Conservation (phyloP, 2,329 filamentous ascomycete genomes). For the Lasiodiplodia citricola region DNA sequence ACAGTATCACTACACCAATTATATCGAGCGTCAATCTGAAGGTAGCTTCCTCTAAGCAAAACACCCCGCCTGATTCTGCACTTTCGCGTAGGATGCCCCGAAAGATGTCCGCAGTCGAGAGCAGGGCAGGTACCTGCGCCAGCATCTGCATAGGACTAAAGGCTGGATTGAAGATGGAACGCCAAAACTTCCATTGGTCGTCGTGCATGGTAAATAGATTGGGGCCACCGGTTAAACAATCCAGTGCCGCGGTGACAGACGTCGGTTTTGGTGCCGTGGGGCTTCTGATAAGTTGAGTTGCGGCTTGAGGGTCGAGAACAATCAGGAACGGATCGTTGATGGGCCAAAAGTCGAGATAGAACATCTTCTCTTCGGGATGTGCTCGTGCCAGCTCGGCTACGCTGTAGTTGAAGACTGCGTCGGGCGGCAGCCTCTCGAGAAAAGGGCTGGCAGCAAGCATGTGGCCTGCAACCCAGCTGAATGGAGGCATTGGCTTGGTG, state of each 20-base stretch:
- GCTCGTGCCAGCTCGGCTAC: background rate
- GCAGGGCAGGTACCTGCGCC: constrained; percentile 30
- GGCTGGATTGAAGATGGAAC: constrained; percentile 32
- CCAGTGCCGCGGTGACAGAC: background rate
- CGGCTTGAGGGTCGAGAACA: constrained; percentile 2
- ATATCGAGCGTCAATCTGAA: constrained; percentile 23
- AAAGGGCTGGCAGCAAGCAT: constrained; percentile 1
- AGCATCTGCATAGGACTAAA: constrained; percentile 33
- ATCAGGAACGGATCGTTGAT: constrained; percentile 7
- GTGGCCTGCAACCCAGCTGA: constrained; percentile 4
- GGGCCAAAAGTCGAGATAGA: constrained; percentile 20
- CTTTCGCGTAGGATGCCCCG: constrained; percentile 16
- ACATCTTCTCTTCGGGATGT: constrained; percentile 1
- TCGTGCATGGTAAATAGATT: constrained; percentile 28
- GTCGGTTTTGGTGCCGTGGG: background rate
- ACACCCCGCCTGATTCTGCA: constrained; percentile 3
- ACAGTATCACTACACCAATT: constrained; percentile 22
- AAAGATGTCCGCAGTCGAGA: constrained; percentile 33
- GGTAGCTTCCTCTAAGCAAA: constrained; percentile 16
- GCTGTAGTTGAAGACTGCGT: constrained; percentile 9
- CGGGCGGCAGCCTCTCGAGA: background rate
- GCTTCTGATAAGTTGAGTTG: background rate
- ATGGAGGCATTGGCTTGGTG: constrained; percentile 9
- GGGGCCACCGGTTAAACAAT: background rate
- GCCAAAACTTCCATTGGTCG: constrained; percentile 32